Base-by-base conservation (phyloP, 2,329 filamentous ascomycete species). In the Dichotomopilus funicola region DNA sequence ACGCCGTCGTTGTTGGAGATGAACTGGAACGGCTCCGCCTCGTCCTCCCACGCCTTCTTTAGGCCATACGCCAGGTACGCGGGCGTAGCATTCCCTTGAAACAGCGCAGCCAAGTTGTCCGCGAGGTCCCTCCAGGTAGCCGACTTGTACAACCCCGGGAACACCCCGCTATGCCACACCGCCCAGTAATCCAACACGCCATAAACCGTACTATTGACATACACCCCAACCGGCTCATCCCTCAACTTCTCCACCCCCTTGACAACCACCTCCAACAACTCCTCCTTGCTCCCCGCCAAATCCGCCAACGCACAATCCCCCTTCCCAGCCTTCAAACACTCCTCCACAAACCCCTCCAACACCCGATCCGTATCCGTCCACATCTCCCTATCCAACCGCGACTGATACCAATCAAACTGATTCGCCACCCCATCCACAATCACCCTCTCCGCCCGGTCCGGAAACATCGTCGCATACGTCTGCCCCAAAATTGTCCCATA, bases 261-360 rank as follows among this genome's bases (percentile, higher is more conserved):
- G 1, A 71, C 53, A 1, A 78, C 63, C 33, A 67, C 67, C 0
- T 61, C 54, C 13, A 63, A 58, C 8, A 76, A 63, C 5, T 64
- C 67, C 34, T 73, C 65, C 42, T 68, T 69, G 0, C 74, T 69
- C 2, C 65, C 59, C 8, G 69, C 70, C 9, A 74, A 57, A 0
- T 67, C 64, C 0, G 71, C 70, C 34, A 80, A 61, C 1, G 72
- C 65, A 56, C 77, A 80, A n/a, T 66, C 68, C 5, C 72, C 59
- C 4, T 55, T 53, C 2, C 77, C 76, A 1, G 78, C 78, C 46
- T 72, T 71, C 59, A 73, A 70, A 61, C 78, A 81, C 48, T 73
- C 71, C 13, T 73, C 68, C 50, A 74, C 71, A 59, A 80, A 77
- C 8, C 65, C 70, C 1, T 66, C 61, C 36, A 76, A 67, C 0